Evolutionary conservation across 2,329 filamentous ascomycete genomes (phyloP).

Genomic region (Proliferodiscus dingleyae): DNA sequence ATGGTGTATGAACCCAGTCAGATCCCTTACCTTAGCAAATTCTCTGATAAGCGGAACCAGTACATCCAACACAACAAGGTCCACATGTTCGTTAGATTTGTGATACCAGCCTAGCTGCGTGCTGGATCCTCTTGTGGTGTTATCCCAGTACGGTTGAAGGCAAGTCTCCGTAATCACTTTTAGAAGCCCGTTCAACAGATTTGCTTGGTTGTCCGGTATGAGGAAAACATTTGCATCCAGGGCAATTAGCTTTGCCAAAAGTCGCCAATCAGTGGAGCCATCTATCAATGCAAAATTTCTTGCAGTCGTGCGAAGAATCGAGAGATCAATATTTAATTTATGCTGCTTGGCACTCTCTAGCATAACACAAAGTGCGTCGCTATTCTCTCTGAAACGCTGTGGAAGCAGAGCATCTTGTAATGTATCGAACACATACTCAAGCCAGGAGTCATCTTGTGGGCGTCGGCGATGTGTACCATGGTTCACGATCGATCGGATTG

Average conservation of each 20-base stretch:
- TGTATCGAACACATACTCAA: constrained; percentile 42
- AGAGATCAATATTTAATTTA: constrained; percentile 32
- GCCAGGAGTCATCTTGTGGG: constrained; percentile 42
- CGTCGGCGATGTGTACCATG: constrained; percentile 40
- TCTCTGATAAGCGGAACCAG: constrained; percentile 37
- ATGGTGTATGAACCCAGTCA: constrained; percentile 36
- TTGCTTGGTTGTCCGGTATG: constrained; percentile 27
- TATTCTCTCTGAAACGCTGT: constrained; percentile 14
- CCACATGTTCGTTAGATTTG: constrained; percentile 1
- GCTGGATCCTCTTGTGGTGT: neutral
- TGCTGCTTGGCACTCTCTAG: constrained; percentile 34
- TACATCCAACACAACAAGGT: constrained; percentile 32
- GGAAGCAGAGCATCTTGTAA: constrained; percentile 23
- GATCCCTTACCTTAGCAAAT: constrained; percentile 37
- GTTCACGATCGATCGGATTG: constrained; percentile 39
- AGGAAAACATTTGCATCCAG: constrained; percentile 44
- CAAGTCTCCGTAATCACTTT: constrained; percentile 28
- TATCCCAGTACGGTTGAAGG: constrained; percentile 18
- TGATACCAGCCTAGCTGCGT: no score
- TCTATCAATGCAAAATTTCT: constrained; percentile 25
- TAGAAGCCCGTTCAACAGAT: constrained; percentile 31
- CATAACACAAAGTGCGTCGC: constrained; percentile 28
- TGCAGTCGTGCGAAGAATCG: constrained; percentile 31
- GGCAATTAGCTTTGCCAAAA: constrained; percentile 39
- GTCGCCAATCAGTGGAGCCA: constrained; percentile 33